A percentile compares a stretch with the other conserved stretches of the same genome.
Evolutionary conservation across 352 stramenopile species (phyloP).

Genomic region (Thalassiosira hispida): DNA sequence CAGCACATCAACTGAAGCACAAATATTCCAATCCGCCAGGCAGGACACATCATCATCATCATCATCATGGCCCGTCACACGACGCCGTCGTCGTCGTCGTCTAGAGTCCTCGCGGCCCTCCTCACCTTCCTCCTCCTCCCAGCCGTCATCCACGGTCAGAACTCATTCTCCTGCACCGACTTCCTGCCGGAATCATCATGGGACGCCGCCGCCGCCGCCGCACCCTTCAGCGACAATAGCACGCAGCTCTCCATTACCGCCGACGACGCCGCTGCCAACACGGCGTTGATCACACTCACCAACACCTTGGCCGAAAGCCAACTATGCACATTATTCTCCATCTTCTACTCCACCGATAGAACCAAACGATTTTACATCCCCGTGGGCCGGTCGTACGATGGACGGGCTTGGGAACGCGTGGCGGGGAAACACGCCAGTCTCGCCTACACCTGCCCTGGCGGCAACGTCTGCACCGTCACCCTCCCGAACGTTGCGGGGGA

Average conservation of each 20-base stretch:
- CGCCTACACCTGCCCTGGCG: constrained; percentile 13
- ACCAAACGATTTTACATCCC: constrained; percentile 46
- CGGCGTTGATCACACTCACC: constrained; percentile 29
- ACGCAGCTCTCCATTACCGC: background rate
- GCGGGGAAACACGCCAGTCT: constrained; percentile 20
- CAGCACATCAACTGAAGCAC: too few relatives aligned
- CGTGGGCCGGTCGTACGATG: constrained; percentile 49
- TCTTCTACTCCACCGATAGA: background rate
- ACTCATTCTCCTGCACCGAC: background rate
- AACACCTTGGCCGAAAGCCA: constrained; percentile 19
- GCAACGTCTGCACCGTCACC: constrained; percentile 16
- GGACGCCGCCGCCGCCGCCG: background rate
- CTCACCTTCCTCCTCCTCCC: background rate
- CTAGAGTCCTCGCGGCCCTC: too few relatives aligned
- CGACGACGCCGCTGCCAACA: background rate
- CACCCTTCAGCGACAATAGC: background rate
- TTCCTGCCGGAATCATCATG: background rate
- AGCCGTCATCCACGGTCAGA: background rate
- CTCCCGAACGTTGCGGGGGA: background rate
- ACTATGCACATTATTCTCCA: constrained; percentile 40
- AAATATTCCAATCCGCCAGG: too few relatives aligned
- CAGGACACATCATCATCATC: too few relatives aligned
- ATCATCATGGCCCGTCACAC: too few relatives aligned
- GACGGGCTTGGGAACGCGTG: constrained; percentile 38
- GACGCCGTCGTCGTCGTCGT: too few relatives aligned